phyloP scores from a whole-genome alignment of 768 basidiomycete genomes.

The Asterophora parasitica region DNA sequence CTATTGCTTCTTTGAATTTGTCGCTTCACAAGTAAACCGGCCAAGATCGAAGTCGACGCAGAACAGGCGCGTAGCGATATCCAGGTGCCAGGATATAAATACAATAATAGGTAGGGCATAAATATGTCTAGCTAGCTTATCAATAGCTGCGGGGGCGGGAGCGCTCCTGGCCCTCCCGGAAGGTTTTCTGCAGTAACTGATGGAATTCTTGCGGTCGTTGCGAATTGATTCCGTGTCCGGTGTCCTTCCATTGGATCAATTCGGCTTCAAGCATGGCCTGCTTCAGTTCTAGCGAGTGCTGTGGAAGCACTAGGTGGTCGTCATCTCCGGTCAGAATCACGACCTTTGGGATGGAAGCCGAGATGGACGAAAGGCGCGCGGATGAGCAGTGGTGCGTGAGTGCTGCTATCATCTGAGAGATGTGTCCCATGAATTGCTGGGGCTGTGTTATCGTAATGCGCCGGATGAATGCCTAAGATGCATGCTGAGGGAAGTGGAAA shows the following conservation, averaged over 20 bases:
- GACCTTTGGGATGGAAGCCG: slow-evolving; percentile 58
- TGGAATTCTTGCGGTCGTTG: slow-evolving; percentile 53
- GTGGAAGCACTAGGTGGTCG: slow-evolving; percentile 52
- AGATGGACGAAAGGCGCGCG: slow-evolving; percentile 43
- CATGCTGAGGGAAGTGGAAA: background rate
- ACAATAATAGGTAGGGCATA: too few species aligned
- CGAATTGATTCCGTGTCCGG: slow-evolving; percentile 57
- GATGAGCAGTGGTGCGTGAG: slow-evolving; percentile 57
- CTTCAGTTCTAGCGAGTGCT: slow-evolving; percentile 50
- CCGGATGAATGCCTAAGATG: slow-evolving; percentile 36
- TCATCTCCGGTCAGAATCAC: slow-evolving; percentile 63
- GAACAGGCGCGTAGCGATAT: too few species aligned
- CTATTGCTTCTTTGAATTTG: too few species aligned
- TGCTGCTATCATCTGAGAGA: slow-evolving; percentile 72
- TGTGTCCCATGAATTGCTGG: slow-evolving; percentile 53
- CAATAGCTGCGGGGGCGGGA: background rate
- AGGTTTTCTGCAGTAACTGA: slow-evolving; percentile 48
- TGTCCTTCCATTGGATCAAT: slow-evolving; percentile 51
- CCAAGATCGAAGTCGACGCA: too few species aligned
- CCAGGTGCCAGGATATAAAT: too few species aligned
- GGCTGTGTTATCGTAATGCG: slow-evolving; percentile 50
- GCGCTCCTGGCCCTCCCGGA: slow-evolving; percentile 42
- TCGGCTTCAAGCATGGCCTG: slow-evolving; percentile 56
- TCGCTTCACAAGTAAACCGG: too few species aligned
- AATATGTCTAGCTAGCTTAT: too few species aligned